phyloP scores from a whole-genome alignment of 305 asterid genomes.

The Petunia hybrid region DNA sequence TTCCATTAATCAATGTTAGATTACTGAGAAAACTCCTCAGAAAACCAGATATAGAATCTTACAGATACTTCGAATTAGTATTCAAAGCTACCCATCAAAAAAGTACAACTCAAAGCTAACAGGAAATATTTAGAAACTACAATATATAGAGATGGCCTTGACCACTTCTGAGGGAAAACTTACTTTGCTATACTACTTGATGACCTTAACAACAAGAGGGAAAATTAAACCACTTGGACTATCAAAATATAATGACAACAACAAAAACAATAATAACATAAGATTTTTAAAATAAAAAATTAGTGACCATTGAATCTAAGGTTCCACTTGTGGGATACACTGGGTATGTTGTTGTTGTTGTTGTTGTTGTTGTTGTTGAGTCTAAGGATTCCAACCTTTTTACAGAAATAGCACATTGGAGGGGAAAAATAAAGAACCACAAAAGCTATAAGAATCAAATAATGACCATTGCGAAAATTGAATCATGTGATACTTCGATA shows the following conservation, averaged over 20 bases:
- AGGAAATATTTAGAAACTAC: background rate
- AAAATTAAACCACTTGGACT: background rate
- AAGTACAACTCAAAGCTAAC: background rate
- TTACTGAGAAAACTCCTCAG: constrained; percentile 36
- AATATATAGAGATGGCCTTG: background rate
- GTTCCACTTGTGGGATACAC: too few species aligned
- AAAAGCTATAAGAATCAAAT: constrained; percentile 12
- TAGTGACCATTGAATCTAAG: background rate
- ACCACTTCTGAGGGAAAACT: background rate
- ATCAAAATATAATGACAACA: background rate
- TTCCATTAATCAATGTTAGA: constrained; percentile 45
- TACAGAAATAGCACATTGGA: background rate
- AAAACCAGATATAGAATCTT: constrained; percentile 31
- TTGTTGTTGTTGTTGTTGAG: too few species aligned
- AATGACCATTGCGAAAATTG: background rate
- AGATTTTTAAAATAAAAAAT: background rate
- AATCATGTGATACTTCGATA: background rate
- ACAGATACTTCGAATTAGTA: constrained; percentile 2
- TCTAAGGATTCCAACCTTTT: background rate
- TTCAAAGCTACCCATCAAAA: constrained; percentile 1
- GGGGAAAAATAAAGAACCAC: background rate
- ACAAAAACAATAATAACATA: background rate
- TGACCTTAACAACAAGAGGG: background rate
- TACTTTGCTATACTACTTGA: background rate
- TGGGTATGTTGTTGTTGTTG: too few species aligned